These are phyloP conservation scores for Vicia sativa DNA, from an alignment of 306 rosid species.

Conservation along the genomic window DNA sequence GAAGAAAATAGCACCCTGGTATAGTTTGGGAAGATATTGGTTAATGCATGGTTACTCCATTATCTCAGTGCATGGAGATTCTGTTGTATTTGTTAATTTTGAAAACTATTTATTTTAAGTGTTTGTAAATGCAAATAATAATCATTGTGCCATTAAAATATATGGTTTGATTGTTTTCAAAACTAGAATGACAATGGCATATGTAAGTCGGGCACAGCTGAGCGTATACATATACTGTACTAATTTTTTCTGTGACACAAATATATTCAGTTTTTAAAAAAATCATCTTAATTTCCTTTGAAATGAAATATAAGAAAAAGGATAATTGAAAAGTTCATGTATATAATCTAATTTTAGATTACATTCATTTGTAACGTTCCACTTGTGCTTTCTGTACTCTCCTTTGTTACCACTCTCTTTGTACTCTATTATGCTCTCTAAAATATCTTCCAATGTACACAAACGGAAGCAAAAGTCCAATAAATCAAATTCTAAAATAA, in stretches of 20 bases:
- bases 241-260: not conserved
- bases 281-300: no score
- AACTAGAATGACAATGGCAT: conserved; percentile 1
- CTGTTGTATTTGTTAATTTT: conserved; percentile 42
- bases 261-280: no score
- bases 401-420: no score
- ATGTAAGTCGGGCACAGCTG: not conserved
- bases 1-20: conserved; percentile 57
- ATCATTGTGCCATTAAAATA: conserved; percentile 18
- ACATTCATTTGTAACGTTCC: no score
- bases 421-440: no score
- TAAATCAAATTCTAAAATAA: no score
- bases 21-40: conserved; percentile 52
- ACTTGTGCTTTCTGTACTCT: no score
- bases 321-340: no score
- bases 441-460: no score
- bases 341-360: no score
- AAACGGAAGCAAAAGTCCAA: no score
- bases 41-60: conserved; percentile 62
- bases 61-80: conserved; percentile 58
- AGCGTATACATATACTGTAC: not conserved
- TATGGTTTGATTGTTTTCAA: conserved; percentile 10
- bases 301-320: no score
- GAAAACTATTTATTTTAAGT: conserved; percentile 26
- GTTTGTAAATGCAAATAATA: conserved; percentile 35